These are phyloP conservation scores for Limtongia smithiae DNA, from an alignment of 805 yeast genomes.

Conservation along the genomic window DNA sequence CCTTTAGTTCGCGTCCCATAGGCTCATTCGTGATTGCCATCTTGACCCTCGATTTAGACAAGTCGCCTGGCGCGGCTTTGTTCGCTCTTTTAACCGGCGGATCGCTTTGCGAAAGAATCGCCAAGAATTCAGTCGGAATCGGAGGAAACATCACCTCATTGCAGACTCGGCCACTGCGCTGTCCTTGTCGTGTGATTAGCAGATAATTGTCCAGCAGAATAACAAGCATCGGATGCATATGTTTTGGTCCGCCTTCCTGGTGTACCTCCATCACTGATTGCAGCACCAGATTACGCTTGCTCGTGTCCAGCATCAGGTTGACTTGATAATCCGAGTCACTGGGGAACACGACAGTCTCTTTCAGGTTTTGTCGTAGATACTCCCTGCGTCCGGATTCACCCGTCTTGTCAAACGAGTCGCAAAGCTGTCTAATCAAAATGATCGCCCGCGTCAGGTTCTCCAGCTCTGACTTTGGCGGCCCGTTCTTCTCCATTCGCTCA, in stretches of 20 bases:
- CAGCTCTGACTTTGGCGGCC: conserved; percentile 52
- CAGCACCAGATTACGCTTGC: conserved; percentile 47
- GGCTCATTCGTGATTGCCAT: too few relatives aligned
- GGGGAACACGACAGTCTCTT: conserved; percentile 55
- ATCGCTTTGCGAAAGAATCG: too few relatives aligned
- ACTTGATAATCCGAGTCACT: conserved; percentile 37
- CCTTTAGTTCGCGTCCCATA: too few relatives aligned
- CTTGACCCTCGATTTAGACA: too few relatives aligned
- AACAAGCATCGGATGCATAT: conserved; percentile 41
- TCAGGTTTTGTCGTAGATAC: conserved; percentile 52
- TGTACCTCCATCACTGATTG: conserved; percentile 48
- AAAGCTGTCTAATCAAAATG: conserved; percentile 52
- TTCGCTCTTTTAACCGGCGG: too few relatives aligned
- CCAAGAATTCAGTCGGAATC: conserved; percentile 49
- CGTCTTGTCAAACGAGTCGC: conserved; percentile 56
- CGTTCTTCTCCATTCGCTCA: conserved; percentile 52
- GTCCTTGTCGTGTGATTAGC: conserved; percentile 38
- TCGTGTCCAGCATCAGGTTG: too few relatives aligned
- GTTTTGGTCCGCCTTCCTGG: not conserved
- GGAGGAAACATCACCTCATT: conserved; percentile 29
- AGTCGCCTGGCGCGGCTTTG: conserved; percentile 26
- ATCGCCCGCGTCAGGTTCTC: conserved; percentile 51
- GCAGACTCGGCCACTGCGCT: conserved; percentile 29
- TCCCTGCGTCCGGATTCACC: conserved; percentile 59
- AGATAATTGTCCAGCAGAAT: conserved; percentile 70